Evolutionary conservation across 139 green algal genomes (phyloP), one percentile per base, ranked within the genome.

Genomic region (Gonium pectorale): DNA sequence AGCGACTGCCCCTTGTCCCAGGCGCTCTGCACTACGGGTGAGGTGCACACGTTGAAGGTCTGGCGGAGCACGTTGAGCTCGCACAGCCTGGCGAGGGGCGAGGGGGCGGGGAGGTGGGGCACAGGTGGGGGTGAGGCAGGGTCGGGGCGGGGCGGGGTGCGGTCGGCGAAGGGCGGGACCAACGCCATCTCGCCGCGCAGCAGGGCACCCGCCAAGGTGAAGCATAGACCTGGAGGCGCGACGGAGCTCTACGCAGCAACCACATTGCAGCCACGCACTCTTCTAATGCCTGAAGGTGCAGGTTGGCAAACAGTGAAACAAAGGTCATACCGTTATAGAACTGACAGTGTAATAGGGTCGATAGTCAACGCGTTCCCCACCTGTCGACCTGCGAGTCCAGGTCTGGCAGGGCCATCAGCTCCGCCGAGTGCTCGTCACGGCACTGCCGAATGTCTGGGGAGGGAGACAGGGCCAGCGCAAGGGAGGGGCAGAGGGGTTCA

Each of bases 21-120:
- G 5, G 95, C 95, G 0, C 62, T 33, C 86, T 96, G 93, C 9
- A 98, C 95, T 3, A 94, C 79, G 31, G 94, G 93, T 35, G 27
- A 84, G 29, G 90, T 96, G 91, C 89, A 94, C 19, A 97, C 90
- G 84, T 97, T 92, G 88, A 96, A 95, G 19, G 95, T 92, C 90
- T 97, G 94, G 33, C 80, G 87, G 66, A 94, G 41, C 66, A 92
- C 92, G 59, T 95, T 94, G 51, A 93, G 84, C 85, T 95, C 92
- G 70, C 91, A 94, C 81, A 94, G 86, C 80, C 80, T 83, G 63
- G 33, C 37, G 51, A 21, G 70, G 71, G 51, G 7, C 5, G 31
- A 9, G 46, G 70, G 4, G 38, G n/a, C 3, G 3, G 6, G 3
- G 59, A 38, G 27, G 29, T 43, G 5, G 62, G 62, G 7, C 15